A percentile compares a stretch with the other conserved stretches of the same genome.
Evolutionary conservation across 345 rosid genomes (phyloP).

Genomic region (Gossypium rotundifolium): DNA sequence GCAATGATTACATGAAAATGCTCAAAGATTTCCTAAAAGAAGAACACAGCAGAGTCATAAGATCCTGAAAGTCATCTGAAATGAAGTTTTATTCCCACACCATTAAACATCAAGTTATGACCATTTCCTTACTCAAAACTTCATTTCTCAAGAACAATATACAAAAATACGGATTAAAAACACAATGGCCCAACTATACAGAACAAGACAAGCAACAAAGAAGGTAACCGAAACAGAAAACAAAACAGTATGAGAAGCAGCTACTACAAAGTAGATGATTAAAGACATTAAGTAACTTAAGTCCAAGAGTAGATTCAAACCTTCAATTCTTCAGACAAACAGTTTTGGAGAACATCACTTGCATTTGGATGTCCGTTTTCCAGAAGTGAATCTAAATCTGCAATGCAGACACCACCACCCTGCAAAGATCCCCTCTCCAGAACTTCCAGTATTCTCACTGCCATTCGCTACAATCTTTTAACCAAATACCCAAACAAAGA

Average conservation of each 20-base stretch:
- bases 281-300: background rate
- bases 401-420: conserved; percentile 27
- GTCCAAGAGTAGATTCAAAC: conserved; percentile 27
- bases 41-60: background rate
- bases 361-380: conserved; percentile 35
- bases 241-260: background rate
- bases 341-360: conserved; percentile 26
- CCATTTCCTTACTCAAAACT: background rate
- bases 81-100: background rate
- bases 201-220: background rate
- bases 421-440: conserved; percentile 42
- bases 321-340: conserved; percentile 47
- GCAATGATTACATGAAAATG: background rate
- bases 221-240: background rate
- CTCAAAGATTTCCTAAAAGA: background rate
- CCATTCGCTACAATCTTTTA: conserved; percentile 27
- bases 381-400: conserved; percentile 28
- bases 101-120: background rate
- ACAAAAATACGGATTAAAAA: conserved; percentile 7
- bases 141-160: background rate
- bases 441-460: conserved; percentile 24
- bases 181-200: conserved; percentile 13
- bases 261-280: background rate
- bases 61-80: conserved; percentile 3
- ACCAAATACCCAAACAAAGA: conserved; percentile 35